Base-by-base conservation (phyloP, 257 asterid species). In the Salvia splendens region DNA sequence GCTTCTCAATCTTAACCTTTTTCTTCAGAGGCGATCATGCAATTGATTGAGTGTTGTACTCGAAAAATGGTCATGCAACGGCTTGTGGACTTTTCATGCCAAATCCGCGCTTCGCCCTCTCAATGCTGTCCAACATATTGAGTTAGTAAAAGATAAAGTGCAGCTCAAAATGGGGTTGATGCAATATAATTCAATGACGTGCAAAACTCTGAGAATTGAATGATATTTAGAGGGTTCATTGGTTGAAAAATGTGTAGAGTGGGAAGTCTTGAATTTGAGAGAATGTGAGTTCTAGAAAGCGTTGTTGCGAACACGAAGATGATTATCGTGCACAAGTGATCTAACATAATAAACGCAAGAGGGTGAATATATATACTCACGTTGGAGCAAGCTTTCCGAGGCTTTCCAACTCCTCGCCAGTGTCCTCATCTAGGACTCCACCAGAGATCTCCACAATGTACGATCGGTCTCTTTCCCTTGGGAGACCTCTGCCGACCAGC, bases 371-470 rank as follows among this genome's bases (percentile, higher is more conserved):
- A 48, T 8, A 20, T n/a, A 72, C 94, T 85, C 80, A 93, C 99
- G 92, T 86, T 9, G 99, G 99, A 73, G 99, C 99, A 62, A 93
- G 99, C 81, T 86, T 93, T 60, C 99, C 99, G 8, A 93, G 92
- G 84, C 88, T 80, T 43, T 80, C 73, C 5, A 93, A 82, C 91
- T 93, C 99, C 84, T 86, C 92, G 3, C 97, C 94, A 7, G 90
- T 85, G 54, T 78, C 85, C 70, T 79, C 95, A 5, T 90, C 97
- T 8, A 93, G 77, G 73, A 93, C 81, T 77, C 96, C 75, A 8
- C 99, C 97, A 4, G 97, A 88, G 58, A 90, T 90, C 82, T 93
- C 99, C 40, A 93, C 14, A 12, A 88, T 85, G 77, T 86, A 90
- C 10, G 97, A 88, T 65, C 87, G 76, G 53, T 83, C 78, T 54